These are phyloP conservation scores for Monosporozyma aquatica DNA, from an alignment of 805 yeast genomes.

Conservation along the genomic window DNA sequence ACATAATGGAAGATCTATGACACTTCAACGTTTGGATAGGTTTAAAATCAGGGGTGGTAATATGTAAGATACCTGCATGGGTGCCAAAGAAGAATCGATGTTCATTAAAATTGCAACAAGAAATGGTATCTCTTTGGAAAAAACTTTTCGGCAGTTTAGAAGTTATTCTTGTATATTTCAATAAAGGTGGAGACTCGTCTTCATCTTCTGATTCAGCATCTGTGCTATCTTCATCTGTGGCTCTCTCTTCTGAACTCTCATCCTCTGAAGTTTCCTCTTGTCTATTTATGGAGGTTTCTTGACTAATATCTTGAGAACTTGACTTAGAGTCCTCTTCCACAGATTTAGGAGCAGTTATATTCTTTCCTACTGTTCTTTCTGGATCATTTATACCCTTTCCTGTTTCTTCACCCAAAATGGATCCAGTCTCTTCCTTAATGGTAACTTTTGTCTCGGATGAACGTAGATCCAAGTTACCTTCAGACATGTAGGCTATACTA, in stretches of 20 bases:
- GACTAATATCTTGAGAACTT: too few species aligned
- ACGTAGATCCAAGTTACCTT: background rate
- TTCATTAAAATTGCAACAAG: constrained; percentile 55
- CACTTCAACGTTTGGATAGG: constrained; percentile 68
- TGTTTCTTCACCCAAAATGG: too few species aligned
- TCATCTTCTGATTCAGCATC: constrained; percentile 30
- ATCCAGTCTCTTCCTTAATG: too few species aligned
- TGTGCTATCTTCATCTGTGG: constrained; percentile 16
- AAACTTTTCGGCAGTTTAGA: constrained; percentile 59
- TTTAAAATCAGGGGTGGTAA: constrained; percentile 51
- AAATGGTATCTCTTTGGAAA: constrained; percentile 68
- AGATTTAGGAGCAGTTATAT: too few species aligned
- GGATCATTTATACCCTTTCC: too few species aligned
- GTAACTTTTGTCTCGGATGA: too few species aligned
- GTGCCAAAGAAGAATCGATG: constrained; percentile 72
- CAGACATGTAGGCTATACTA: background rate
- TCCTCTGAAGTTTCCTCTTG: constrained; percentile 5
- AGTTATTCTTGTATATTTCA: constrained; percentile 65
- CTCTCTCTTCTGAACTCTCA: constrained; percentile 12
- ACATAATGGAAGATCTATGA: constrained; percentile 75
- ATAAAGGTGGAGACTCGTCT: constrained; percentile 50
- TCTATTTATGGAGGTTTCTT: too few species aligned
- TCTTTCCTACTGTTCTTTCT: too few species aligned
- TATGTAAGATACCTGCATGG: constrained; percentile 73
- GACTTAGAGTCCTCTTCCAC: too few species aligned